Percentiles rank a stretch among this genome's conserved stretches.
These are phyloP conservation scores for Talaromyces pinophilus DNA, from an alignment of 2,329 filamentous ascomycete species.

Conservation along the genomic window DNA sequence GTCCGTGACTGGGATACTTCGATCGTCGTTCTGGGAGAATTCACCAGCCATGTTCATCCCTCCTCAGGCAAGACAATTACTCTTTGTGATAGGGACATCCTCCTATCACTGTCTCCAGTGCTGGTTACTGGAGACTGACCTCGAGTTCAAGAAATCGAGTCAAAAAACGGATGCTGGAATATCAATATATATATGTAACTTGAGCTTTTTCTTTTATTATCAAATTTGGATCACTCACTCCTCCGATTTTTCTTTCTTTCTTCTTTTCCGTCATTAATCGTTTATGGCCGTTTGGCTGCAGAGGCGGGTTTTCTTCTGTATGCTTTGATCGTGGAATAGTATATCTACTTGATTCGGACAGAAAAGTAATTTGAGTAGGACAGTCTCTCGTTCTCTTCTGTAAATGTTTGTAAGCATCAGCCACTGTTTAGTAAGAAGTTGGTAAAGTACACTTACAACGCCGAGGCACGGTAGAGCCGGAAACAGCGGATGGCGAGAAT, in stretches of 20 bases:
- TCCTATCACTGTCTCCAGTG: conserved; percentile 8
- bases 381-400: not conserved
- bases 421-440: not conserved
- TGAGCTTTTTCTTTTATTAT: conserved; percentile 1
- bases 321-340: conserved; percentile 4
- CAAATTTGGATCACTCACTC: conserved; percentile 7
- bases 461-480: not conserved
- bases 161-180: conserved; percentile 13
- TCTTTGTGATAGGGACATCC: conserved; percentile 13
- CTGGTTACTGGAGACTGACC: conserved; percentile 1
- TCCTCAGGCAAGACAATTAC: not conserved
- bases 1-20: conserved; percentile 11
- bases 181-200: conserved; percentile 8
- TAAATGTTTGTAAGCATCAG: not conserved
- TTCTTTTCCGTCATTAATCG: not conserved
- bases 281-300: not conserved
- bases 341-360: conserved; percentile 4
- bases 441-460: not conserved
- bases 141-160: conserved; percentile 16
- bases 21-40: not conserved
- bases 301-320: conserved; percentile 10
- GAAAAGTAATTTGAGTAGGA: conserved; percentile 1
- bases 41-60: not conserved
- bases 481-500: not conserved
- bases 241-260: not conserved